Evolutionary conservation across 164 flowering plant species (phyloP).

Genomic region (Umbilicus rupestris): DNA sequence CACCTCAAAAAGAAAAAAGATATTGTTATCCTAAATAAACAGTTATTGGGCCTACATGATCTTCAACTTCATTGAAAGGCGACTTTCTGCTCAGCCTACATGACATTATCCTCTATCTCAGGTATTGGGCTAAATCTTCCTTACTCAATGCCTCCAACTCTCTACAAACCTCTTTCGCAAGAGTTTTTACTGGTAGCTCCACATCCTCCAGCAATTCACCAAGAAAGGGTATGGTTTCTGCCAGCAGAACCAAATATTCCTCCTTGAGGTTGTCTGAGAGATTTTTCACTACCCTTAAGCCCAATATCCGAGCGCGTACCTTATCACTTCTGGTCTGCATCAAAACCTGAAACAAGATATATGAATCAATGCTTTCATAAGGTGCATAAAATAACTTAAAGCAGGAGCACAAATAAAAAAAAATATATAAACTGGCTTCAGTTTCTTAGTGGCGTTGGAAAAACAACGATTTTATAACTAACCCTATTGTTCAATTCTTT

Average conservation of each 20-base stretch:
- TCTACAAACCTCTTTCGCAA: constrained; percentile 70
- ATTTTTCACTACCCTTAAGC: constrained; percentile 58
- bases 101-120: constrained; percentile 9
- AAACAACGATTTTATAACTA: constrained; percentile 6
- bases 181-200: constrained; percentile 62
- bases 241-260: constrained; percentile 59
- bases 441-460: background rate
- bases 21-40: too few relatives aligned
- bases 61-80: background rate
- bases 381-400: background rate
- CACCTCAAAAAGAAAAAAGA: too few relatives aligned
- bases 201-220: constrained; percentile 80
- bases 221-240: constrained; percentile 86
- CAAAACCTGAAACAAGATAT: constrained; percentile 44
- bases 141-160: constrained; percentile 77
- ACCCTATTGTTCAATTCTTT: constrained; percentile 89
- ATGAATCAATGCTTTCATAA: background rate
- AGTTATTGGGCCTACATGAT: too few relatives aligned
- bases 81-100: background rate
- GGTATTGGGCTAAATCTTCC: constrained; percentile 65
- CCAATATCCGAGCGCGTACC: constrained; percentile 57
- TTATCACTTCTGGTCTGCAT: constrained; percentile 91
- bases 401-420: background rate
- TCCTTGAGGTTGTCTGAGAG: constrained; percentile 70
- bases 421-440: background rate